These are phyloP conservation scores for Naganishia albida DNA, from an alignment of 1,284 basidiomycete genomes.

Conservation along the genomic window DNA sequence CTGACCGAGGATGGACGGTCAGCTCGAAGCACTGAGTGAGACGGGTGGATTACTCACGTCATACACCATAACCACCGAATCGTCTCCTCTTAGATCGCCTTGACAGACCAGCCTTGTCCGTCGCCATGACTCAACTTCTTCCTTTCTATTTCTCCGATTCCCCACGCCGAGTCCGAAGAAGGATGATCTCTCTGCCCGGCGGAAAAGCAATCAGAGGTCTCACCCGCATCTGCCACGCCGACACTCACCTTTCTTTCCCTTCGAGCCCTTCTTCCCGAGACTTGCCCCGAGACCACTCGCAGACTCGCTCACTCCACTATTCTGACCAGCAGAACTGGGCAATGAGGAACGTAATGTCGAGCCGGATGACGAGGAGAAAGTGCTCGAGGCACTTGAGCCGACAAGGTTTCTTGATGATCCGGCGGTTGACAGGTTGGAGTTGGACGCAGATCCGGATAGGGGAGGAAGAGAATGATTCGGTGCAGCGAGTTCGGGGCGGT, in stretches of 20 bases:
- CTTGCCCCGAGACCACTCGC: not conserved
- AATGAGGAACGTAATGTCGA: not conserved
- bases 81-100: conserved; percentile 13
- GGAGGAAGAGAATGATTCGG: not conserved
- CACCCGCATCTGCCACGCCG: not conserved
- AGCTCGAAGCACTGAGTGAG: not conserved
- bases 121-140: conserved; percentile 24
- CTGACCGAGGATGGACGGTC: not conserved
- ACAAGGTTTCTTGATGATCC: not conserved
- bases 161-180: conserved; percentile 23
- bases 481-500: not conserved
- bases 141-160: conserved; percentile 17
- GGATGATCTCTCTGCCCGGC: conserved; percentile 9
- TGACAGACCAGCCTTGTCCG: conserved; percentile 17
- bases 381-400: not conserved
- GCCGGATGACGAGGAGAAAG: conserved; percentile 4
- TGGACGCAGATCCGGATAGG: not conserved
- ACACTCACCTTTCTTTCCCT: conserved; percentile 17
- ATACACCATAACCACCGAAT: conserved; percentile 16
- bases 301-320: not conserved
- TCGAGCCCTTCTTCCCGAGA: conserved; percentile 4
- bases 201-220: not conserved
- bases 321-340: not conserved
- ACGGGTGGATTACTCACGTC: conserved; percentile 3
- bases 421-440: not conserved